phyloP scores from a whole-genome alignment of 345 rosid species.

The Pistacia vera region DNA sequence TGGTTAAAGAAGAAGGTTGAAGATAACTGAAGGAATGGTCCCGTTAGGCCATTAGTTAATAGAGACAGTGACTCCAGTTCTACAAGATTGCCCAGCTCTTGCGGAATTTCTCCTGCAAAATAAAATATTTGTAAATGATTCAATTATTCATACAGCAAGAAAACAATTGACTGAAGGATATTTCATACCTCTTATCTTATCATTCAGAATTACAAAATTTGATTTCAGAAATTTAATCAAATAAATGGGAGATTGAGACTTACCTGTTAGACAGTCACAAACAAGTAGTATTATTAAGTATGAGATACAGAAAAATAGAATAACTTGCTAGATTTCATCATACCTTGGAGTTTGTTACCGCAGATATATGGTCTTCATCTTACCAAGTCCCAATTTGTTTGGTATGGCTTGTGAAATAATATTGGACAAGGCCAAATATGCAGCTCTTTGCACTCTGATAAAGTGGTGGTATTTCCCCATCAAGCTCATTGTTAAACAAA shows the following conservation, averaged over 20 bases:
- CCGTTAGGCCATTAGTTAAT: neutral
- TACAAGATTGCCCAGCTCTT: conserved; percentile 10
- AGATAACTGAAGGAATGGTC: neutral
- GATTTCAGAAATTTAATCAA: no score
- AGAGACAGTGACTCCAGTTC: neutral
- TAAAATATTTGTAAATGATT: no score
- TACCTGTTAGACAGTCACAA: no score
- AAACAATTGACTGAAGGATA: no score
- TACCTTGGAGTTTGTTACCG: neutral
- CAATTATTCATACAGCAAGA: no score
- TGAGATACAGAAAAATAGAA: neutral
- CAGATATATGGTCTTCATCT: neutral
- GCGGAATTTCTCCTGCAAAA: conserved; percentile 9
- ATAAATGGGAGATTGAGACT: no score
- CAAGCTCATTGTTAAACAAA: neutral
- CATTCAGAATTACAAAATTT: no score
- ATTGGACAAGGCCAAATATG: neutral
- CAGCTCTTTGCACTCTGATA: neutral
- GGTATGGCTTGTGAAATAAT: neutral
- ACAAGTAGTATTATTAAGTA: no score
- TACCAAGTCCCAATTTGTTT: neutral
- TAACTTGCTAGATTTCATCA: neutral
- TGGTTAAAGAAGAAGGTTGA: neutral
- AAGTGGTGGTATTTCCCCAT: conserved; percentile 3
- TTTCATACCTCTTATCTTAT: no score